Percentiles rank a stretch among this genome's conserved stretches.
Evolutionary conservation across 2,329 filamentous ascomycete species (phyloP).

Genomic region (Fusarium papillatum): DNA sequence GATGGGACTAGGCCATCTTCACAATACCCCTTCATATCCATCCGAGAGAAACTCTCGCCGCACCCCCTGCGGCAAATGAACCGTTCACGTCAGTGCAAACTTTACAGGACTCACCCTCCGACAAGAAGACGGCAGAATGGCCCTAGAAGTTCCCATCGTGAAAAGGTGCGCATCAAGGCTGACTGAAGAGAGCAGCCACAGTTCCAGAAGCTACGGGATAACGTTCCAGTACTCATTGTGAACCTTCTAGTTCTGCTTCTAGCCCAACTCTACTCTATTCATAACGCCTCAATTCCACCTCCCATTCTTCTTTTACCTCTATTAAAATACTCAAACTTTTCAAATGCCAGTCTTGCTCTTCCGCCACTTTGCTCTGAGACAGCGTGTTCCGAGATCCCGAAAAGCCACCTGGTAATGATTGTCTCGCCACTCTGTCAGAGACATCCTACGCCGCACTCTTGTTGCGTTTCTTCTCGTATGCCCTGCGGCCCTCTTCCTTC

Average conservation of each 20-base stretch:
- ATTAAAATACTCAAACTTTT: background rate
- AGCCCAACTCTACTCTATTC: background rate
- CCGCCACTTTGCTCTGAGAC: background rate
- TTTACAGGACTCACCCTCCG: background rate
- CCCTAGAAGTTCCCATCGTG: background rate
- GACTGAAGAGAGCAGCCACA: background rate
- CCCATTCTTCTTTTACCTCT: background rate
- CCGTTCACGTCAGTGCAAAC: background rate
- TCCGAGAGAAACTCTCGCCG: background rate
- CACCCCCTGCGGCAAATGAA: background rate
- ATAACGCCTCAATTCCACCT: background rate
- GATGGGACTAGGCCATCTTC: background rate
- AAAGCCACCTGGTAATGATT: background rate
- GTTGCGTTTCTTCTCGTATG: slow-evolving; percentile 31
- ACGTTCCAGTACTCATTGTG: background rate
- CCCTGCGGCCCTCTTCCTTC: slow-evolving; percentile 50
- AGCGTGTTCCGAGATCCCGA: background rate
- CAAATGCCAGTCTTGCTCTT: background rate
- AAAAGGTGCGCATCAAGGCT: background rate
- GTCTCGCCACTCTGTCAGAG: background rate
- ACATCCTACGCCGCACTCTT: background rate
- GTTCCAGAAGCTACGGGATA: background rate
- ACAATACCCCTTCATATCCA: background rate
- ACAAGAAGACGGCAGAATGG: background rate
- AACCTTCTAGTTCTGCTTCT: background rate